Evolutionary conservation across 1,139 yeast genomes (phyloP).

Genomic region (Zygosaccharomyces sapae): DNA sequence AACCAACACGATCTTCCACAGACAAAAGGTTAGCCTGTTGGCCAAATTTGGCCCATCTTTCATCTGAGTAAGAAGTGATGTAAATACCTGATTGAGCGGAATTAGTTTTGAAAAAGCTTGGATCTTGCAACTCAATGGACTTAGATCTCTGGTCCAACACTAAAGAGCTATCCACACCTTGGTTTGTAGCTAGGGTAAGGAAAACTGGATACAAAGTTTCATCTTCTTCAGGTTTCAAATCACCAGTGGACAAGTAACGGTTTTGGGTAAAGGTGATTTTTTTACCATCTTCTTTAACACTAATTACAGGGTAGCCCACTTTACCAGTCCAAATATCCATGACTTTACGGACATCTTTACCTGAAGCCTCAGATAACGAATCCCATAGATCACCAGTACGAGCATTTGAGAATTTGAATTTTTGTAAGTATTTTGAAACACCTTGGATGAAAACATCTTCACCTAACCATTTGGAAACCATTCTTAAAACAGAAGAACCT

Average conservation of each 20-base stretch:
- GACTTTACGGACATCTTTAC: constrained; percentile 63
- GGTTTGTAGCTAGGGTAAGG: constrained; percentile 65
- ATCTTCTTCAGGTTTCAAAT: constrained; percentile 69
- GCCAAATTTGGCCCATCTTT: constrained; percentile 72
- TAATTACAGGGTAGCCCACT: constrained; percentile 79
- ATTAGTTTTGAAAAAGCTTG: constrained; percentile 66
- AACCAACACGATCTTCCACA: constrained; percentile 80
- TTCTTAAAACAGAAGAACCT: constrained; percentile 74
- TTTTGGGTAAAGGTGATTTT: constrained; percentile 58
- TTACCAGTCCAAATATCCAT: constrained; percentile 82
- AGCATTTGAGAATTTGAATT: constrained; percentile 72
- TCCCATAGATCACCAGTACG: constrained; percentile 77
- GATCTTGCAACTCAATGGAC: constrained; percentile 43
- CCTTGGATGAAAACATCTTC: constrained; percentile 73
- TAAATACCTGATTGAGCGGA: constrained; percentile 81
- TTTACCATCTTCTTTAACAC: constrained; percentile 49
- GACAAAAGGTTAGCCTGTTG: constrained; percentile 69
- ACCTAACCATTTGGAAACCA: constrained; percentile 74
- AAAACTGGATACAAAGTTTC: constrained; percentile 76
- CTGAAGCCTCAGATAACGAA: constrained; percentile 67
- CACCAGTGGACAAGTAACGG: constrained; percentile 76
- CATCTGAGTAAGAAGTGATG: constrained; percentile 72
- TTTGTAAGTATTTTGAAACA: constrained; percentile 65
- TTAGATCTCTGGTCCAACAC: constrained; percentile 55
- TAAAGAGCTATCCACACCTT: constrained; percentile 60